Evolutionary conservation across 2,329 filamentous ascomycete species (phyloP), one percentile per base, ranked within the genome.

Genomic region (Colletotrichum sansevieriae): DNA sequence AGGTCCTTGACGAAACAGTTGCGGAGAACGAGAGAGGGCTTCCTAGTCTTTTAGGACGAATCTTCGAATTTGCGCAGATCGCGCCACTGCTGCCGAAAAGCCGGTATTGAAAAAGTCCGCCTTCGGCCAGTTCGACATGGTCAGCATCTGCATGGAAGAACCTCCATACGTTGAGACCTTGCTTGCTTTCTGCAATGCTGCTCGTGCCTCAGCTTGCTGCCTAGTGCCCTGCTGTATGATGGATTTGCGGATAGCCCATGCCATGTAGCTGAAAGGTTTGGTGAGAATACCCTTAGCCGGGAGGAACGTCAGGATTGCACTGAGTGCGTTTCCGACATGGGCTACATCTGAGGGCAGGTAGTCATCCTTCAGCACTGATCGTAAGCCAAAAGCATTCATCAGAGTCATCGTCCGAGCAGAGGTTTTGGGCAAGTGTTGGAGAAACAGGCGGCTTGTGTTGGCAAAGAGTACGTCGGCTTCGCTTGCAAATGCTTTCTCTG

Each of bases 41-140:
- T 52, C 15, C 49, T n/a, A 52, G 2, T 18, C 49, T 25, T 33
- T 2, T 15, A 6, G 25, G 29, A n/a, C 49, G 49, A 8, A 2
- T 7, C 4, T 12, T 35, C 9, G 49, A 35, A 7, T 2, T 5
- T 4, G 25, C 15, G 1, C 49, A 15, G 3, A 18, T 33, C 3
- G 10, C 18, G 76, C 20, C 8, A 76, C 71, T 1, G 76, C 77
- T 1, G 72, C 55, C 4, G 75, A 75, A 59, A 83, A 83, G 70
- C 83, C 79, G 2, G 68, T 60, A 1, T 76, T 70, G 51, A 76
- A 78, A n/a, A 83, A 71, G 33, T 76, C 71, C 1, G 73, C 78
- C 56, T 77, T 77, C 4, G 75, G 73, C 78, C 79, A 81, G 67
- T 83, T 84, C 6, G 75, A 78, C 33, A 78, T 74, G 0, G 70